phyloP scores from a whole-genome alignment of 139 green algal species.

The Auxenochlorella protothecoides region DNA sequence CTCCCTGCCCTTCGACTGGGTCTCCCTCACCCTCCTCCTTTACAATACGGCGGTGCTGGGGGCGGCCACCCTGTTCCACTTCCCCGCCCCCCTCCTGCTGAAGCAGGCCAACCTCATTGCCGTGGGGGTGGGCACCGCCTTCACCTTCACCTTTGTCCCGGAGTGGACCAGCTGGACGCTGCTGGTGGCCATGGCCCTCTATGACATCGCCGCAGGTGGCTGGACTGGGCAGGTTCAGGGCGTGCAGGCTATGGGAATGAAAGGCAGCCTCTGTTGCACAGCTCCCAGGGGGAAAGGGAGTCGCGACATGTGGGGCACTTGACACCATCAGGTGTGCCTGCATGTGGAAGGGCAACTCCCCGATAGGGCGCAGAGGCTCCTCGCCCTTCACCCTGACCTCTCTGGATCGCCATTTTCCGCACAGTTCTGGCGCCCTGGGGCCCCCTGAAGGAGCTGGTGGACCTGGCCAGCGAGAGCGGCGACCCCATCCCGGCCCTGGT shows the following conservation, averaged over 20 bases:
- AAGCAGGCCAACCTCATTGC: constrained; percentile 83
- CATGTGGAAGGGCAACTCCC: too few relatives aligned
- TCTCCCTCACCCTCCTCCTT: not conserved
- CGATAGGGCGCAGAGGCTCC: too few relatives aligned
- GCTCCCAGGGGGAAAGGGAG: too few relatives aligned
- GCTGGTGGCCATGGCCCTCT: constrained; percentile 85
- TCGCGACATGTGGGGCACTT: too few relatives aligned
- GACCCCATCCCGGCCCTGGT: constrained; percentile 88
- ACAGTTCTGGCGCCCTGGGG: constrained; percentile 81
- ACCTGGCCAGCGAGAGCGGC: constrained; percentile 79
- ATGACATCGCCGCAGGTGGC: constrained; percentile 65
- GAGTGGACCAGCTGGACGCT: constrained; percentile 96
- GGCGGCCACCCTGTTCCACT: constrained; percentile 70
- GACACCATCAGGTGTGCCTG: too few relatives aligned
- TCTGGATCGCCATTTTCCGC: too few relatives aligned
- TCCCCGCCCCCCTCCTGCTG: constrained; percentile 69
- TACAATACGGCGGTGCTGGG: constrained; percentile 57
- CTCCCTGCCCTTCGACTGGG: not conserved
- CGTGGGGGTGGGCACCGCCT: constrained; percentile 75
- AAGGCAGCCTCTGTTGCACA: too few relatives aligned
- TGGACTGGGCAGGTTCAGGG: too few relatives aligned
- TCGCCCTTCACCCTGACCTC: too few relatives aligned
- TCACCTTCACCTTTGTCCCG: constrained; percentile 90
- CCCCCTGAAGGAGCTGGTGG: constrained; percentile 70
- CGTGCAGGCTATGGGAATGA: too few relatives aligned